Percentiles rank a stretch among this genome's conserved stretches.
Evolutionary conservation across 192 early-diverging fungal genomes (phyloP).

Genomic region (Geranomyces michiganensis): DNA sequence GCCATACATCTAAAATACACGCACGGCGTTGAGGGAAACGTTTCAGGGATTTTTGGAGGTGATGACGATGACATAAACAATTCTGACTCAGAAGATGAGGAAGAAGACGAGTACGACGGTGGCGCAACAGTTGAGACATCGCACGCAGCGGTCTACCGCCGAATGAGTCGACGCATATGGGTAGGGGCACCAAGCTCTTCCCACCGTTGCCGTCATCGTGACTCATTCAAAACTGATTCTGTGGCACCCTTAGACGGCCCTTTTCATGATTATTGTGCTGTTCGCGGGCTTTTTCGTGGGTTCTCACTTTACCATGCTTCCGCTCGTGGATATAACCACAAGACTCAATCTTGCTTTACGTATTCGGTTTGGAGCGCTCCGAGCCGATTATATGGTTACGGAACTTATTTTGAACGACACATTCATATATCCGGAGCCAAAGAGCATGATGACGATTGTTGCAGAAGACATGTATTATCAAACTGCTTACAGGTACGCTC

Average conservation of each 20-base stretch:
- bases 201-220: neutral
- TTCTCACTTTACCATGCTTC: neutral
- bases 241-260: neutral
- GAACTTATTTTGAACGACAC: slow-evolving; percentile 16
- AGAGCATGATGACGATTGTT: neutral
- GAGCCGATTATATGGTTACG: neutral
- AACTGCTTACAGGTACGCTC: neutral
- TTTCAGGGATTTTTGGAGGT: neutral
- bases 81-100: slow-evolving; percentile 8
- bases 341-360: slow-evolving; percentile 20
- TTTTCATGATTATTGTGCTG: neutral
- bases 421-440: neutral
- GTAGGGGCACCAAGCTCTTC: neutral
- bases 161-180: slow-evolving; percentile 11
- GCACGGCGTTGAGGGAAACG: neutral
- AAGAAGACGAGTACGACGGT: slow-evolving; percentile 14
- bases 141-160: slow-evolving; percentile 11
- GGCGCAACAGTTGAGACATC: slow-evolving; percentile 3
- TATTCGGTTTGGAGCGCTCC: slow-evolving; percentile 12
- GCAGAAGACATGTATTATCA: neutral
- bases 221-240: neutral
- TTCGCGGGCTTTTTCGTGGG: slow-evolving; percentile 18
- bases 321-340: slow-evolving; percentile 20
- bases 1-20: slow-evolving; percentile 11
- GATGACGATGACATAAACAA: slow-evolving; percentile 5